Evolutionary conservation across 2,329 filamentous ascomycete species (phyloP).

Genomic region (Fusarium sp.): DNA sequence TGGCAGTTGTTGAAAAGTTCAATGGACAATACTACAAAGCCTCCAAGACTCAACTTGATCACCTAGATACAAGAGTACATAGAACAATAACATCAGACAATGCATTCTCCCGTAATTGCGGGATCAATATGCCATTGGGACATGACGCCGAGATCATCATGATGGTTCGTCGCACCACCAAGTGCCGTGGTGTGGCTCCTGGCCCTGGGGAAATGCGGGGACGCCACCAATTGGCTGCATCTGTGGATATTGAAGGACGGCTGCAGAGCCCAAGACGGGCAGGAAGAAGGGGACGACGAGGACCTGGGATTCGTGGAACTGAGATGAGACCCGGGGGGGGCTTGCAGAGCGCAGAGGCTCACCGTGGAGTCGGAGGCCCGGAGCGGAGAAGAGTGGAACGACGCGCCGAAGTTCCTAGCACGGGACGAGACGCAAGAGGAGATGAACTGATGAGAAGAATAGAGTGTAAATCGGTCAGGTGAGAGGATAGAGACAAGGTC

Average conservation of each 20-base stretch:
- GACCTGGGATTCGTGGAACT: constrained; percentile 38
- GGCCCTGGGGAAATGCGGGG: constrained; percentile 40
- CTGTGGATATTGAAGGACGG: constrained; percentile 18
- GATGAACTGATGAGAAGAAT: neutral
- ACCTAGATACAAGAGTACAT: neutral
- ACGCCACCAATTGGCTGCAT: constrained; percentile 27
- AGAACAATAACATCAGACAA: neutral
- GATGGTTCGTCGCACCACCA: constrained; percentile 14
- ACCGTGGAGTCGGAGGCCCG: neutral
- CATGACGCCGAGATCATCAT: constrained; percentile 34
- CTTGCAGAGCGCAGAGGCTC: neutral
- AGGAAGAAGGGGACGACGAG: constrained; percentile 14
- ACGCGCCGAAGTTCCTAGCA: constrained; percentile 43
- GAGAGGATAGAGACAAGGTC: neutral
- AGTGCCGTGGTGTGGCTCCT: constrained; percentile 25
- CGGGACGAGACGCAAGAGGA: constrained; percentile 2
- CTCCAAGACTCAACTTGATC: neutral
- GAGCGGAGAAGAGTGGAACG: constrained; percentile 22
- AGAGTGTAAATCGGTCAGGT: neutral
- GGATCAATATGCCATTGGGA: constrained; percentile 19
- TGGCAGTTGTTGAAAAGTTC: neutral
- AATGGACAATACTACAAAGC: neutral
- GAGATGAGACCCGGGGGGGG: neutral
- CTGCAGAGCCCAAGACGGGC: constrained; percentile 25
- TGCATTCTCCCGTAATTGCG: neutral